phyloP scores from a whole-genome alignment of 768 basidiomycete genomes.

The Phanerochaete sordida region DNA sequence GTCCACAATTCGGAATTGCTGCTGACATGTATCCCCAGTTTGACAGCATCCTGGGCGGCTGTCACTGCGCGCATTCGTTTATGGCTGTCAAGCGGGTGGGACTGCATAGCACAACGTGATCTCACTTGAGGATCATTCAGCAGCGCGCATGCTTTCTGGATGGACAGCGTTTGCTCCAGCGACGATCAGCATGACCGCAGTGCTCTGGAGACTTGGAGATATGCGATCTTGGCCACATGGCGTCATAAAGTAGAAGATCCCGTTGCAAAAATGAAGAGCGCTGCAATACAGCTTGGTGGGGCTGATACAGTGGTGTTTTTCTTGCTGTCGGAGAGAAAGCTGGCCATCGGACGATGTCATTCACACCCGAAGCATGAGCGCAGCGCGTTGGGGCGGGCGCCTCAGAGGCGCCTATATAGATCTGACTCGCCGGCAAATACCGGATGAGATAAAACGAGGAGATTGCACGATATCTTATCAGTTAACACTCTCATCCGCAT shows the following conservation, averaged over 20 bases:
- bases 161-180: too few relatives aligned
- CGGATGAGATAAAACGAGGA: conserved; percentile 13
- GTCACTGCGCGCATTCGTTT: conserved; percentile 1
- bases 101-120: background rate
- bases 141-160: background rate
- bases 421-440: conserved; percentile 8
- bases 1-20: conserved; percentile 5
- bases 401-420: background rate
- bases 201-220: too few relatives aligned
- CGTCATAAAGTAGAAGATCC: too few relatives aligned
- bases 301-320: too few relatives aligned
- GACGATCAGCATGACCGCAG: too few relatives aligned
- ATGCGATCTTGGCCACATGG: too few relatives aligned
- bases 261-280: too few relatives aligned
- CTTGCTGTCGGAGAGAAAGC: too few relatives aligned
- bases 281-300: too few relatives aligned
- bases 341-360: too few relatives aligned
- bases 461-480: conserved; percentile 17
- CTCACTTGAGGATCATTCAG: background rate
- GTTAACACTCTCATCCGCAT: conserved; percentile 18
- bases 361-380: background rate
- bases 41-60: background rate
- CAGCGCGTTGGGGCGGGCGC: background rate
- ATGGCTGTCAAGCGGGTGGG: background rate
- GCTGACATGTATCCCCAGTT: background rate